These are phyloP conservation scores for Purshia tridentata DNA, from an alignment of 306 rosid species.

Conservation along the genomic window DNA sequence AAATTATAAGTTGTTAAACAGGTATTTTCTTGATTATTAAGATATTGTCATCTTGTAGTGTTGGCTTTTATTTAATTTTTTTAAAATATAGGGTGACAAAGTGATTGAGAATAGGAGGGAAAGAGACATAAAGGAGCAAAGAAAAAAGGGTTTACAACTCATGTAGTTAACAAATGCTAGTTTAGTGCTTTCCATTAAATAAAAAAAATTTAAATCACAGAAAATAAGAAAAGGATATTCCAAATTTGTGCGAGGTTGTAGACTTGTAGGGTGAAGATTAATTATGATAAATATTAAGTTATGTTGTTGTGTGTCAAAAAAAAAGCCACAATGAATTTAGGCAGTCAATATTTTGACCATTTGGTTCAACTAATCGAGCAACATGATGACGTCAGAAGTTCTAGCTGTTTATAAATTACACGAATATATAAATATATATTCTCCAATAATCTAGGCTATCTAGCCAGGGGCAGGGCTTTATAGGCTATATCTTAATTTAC, in stretches of 20 bases:
- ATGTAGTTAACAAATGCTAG: not conserved
- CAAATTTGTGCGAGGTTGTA: too few species aligned
- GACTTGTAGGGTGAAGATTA: too few species aligned
- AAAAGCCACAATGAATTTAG: not conserved
- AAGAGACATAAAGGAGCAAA: not conserved
- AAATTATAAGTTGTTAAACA: not conserved
- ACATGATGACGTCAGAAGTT: not conserved
- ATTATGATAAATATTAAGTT: too few species aligned
- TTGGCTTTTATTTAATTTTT: not conserved
- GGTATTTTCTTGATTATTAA: not conserved
- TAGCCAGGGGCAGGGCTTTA: not conserved
- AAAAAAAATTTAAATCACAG: too few species aligned
- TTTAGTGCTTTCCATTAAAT: not conserved
- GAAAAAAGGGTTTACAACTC: not conserved
- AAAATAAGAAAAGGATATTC: too few species aligned
- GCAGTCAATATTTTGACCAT: not conserved
- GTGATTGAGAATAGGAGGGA: conserved; percentile 11
- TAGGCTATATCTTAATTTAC: too few species aligned
- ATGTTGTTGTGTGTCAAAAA: not conserved
- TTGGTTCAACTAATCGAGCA: conserved; percentile 4
- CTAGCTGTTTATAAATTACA: too few species aligned
- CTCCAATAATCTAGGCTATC: too few species aligned
- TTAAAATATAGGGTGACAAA: not conserved
- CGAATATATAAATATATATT: too few species aligned
- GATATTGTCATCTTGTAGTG: not conserved